Percentiles rank a stretch among this genome's conserved stretches.
Evolutionary conservation across 2,329 filamentous ascomycete species (phyloP).

Genomic region (Fusarium sterilihyphosum): DNA sequence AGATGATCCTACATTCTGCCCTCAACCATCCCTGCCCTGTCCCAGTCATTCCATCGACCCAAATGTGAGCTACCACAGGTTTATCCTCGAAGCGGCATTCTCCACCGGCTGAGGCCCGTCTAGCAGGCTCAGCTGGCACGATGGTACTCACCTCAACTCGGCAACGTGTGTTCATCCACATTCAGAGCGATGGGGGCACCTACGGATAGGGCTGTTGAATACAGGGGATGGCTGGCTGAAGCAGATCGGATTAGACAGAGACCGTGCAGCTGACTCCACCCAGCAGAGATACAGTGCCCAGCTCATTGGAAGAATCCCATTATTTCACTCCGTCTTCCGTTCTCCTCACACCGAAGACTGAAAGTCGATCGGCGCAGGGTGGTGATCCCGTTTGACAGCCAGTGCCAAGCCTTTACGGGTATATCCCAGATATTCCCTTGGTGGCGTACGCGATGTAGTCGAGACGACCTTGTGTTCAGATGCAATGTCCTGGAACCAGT

Average conservation of each 20-base stretch:
- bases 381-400: slow-evolving; percentile 55
- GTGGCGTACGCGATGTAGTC: slow-evolving; percentile 49
- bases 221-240: slow-evolving; percentile 13
- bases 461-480: slow-evolving; percentile 44
- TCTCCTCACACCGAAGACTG: background rate
- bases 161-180: slow-evolving; percentile 22
- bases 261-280: slow-evolving; percentile 43
- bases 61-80: slow-evolving; percentile 27
- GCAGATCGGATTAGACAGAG: slow-evolving; percentile 40
- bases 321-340: slow-evolving; percentile 45
- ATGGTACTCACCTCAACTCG: slow-evolving; percentile 32
- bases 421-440: slow-evolving; percentile 54
- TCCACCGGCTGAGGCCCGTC: slow-evolving; percentile 34
- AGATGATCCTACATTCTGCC: slow-evolving; percentile 44
- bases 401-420: slow-evolving; percentile 52
- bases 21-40: slow-evolving; percentile 26
- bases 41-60: slow-evolving; percentile 2
- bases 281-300: slow-evolving; percentile 47
- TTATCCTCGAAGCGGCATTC: slow-evolving; percentile 35
- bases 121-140: slow-evolving; percentile 37
- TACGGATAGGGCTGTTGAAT: slow-evolving; percentile 2
- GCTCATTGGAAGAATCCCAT: slow-evolving; percentile 45
- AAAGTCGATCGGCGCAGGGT: slow-evolving; percentile 23
- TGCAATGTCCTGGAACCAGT: slow-evolving; percentile 43
- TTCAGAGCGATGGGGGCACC: background rate